Evolutionary conservation across 1,139 yeast species (phyloP).

Genomic region (Ogataea hybrid): DNA sequence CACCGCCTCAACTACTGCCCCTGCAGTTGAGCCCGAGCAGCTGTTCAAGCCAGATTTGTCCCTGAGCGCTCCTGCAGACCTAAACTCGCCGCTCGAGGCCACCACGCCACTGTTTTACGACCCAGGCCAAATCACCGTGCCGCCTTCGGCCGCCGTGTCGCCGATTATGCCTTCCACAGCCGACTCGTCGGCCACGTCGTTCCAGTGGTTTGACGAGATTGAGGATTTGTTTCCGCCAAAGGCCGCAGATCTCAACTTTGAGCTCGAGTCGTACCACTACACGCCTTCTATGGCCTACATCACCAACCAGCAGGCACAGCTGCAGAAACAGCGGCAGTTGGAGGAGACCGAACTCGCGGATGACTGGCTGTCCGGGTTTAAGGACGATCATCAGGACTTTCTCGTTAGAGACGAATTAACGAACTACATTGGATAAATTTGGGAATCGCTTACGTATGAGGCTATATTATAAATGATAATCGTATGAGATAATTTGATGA

Average conservation of each 20-base stretch:
- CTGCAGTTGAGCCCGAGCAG: constrained; percentile 1
- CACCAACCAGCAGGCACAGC: constrained; percentile 14
- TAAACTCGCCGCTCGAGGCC: constrained; percentile 12
- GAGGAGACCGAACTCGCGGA: constrained; percentile 7
- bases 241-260: constrained; percentile 1
- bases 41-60: constrained; percentile 9
- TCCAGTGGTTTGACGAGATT: constrained; percentile 16
- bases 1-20: too few species aligned
- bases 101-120: constrained; percentile 9
- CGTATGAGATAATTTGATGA: background rate
- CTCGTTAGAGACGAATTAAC: constrained; percentile 5
- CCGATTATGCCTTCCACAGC: constrained; percentile 3
- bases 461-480: background rate
- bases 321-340: constrained; percentile 11
- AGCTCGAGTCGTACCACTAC: constrained; percentile 11
- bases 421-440: constrained; percentile 3
- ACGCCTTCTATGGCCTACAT: constrained; percentile 18
- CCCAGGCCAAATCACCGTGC: background rate
- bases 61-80: constrained; percentile 6
- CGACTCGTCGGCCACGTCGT: constrained; percentile 10
- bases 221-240: constrained; percentile 12
- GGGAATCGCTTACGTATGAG: background rate
- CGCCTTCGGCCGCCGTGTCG: constrained; percentile 4
- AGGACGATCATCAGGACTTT: constrained; percentile 4
- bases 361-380: constrained; percentile 6